These are phyloP conservation scores for Aspergillus sp. DNA, from an alignment of 2,329 filamentous ascomycete species.

Conservation along the genomic window DNA sequence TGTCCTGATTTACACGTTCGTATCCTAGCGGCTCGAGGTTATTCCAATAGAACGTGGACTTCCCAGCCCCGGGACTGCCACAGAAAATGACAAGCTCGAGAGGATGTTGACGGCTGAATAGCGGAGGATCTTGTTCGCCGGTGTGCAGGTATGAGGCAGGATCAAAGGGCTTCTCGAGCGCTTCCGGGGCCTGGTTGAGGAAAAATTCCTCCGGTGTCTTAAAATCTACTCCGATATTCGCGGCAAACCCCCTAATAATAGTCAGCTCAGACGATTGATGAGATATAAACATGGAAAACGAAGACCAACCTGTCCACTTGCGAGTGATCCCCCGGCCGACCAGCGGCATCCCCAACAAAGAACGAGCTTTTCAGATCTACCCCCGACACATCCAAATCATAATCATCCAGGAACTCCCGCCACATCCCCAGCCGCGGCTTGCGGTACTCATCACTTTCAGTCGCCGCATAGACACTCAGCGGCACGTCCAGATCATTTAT, in stretches of 20 bases:
- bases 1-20: slow-evolving; percentile 82
- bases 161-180: slow-evolving; percentile 66
- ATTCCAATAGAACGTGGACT: slow-evolving; percentile 83
- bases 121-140: slow-evolving; percentile 20
- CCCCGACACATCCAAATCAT: slow-evolving; percentile 48
- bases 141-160: slow-evolving; percentile 49
- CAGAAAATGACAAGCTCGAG: slow-evolving; percentile 78
- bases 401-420: slow-evolving; percentile 59
- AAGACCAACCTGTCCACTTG: slow-evolving; percentile 49
- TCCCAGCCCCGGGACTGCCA: slow-evolving; percentile 82
- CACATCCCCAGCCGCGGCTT: slow-evolving; percentile 92
- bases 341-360: slow-evolving; percentile 83
- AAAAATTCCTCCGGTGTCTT: slow-evolving; percentile 91
- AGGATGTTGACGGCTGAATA: slow-evolving; percentile 54
- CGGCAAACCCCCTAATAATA: slow-evolving; percentile 63
- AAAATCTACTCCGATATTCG: slow-evolving; percentile 74
- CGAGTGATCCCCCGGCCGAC: slow-evolving; percentile 51
- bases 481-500: slow-evolving; percentile 64
- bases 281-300: not conserved
- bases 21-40: slow-evolving; percentile 72
- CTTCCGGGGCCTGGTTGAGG: slow-evolving; percentile 57
- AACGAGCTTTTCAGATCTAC: slow-evolving; percentile 67
- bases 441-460: slow-evolving; percentile 69
- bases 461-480: slow-evolving; percentile 77
- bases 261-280: not conserved